phyloP scores from a whole-genome alignment of 2,329 filamentous ascomycete species.

The Immersiporthe knoxdaviesiana region DNA sequence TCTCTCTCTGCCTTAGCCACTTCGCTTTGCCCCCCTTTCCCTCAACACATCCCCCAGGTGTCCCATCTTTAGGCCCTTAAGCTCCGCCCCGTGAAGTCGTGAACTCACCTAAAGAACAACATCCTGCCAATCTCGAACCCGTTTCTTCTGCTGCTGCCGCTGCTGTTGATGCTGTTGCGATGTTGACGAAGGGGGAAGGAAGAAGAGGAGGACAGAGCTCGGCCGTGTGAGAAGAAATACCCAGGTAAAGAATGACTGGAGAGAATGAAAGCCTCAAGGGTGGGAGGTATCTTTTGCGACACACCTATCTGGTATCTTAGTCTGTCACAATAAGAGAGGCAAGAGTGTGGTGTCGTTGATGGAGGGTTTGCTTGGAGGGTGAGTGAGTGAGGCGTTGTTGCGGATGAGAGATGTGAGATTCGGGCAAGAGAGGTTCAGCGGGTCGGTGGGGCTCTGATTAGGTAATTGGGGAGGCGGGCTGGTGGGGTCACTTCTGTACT shows the following conservation, averaged over 20 bases:
- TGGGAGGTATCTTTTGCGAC: no score
- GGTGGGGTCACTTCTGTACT: not conserved
- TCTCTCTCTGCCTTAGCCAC: no score
- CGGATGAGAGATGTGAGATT: not conserved
- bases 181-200: not conserved
- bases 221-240: not conserved
- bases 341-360: not conserved
- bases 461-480: no score
- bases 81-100: no score
- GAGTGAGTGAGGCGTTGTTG: not conserved
- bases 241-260: no score
- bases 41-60: no score
- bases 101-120: slow-evolving; percentile 50
- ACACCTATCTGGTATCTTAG: no score
- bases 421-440: not conserved
- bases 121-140: slow-evolving; percentile 34
- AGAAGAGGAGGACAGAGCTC: not conserved
- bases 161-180: not conserved
- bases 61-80: no score
- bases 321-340: not conserved
- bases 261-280: not conserved
- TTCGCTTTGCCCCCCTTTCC: no score
- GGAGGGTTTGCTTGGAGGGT: not conserved
- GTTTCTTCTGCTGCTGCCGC: no score
- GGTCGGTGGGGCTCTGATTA: slow-evolving; percentile 8